A percentile compares a stretch with the other conserved stretches of the same genome.
Evolutionary conservation across 2,329 filamentous ascomycete genomes (phyloP).

Genomic region (Exophiala mesophila): DNA sequence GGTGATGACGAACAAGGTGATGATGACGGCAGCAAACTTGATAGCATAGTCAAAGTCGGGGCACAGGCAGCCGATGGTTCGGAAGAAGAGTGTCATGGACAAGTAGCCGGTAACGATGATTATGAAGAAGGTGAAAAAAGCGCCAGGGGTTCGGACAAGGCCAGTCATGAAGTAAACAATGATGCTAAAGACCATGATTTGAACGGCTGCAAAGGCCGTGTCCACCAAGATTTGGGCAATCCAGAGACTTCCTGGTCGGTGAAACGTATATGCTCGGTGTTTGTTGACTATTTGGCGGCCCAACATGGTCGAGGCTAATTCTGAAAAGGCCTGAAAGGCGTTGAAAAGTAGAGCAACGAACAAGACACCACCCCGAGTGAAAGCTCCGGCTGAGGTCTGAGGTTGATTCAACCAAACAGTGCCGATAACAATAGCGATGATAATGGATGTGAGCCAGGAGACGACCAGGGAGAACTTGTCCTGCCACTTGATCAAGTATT

Average conservation of each 20-base stretch:
- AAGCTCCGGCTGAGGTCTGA: slow-evolving; percentile 61
- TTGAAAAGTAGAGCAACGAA: slow-evolving; percentile 80
- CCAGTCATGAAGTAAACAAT: slow-evolving; percentile 78
- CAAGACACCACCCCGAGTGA: slow-evolving; percentile 74
- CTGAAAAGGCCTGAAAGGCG: slow-evolving; percentile 79
- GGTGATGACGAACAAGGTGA: slow-evolving; percentile 76
- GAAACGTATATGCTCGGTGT: slow-evolving; percentile 76
- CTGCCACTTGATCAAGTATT: slow-evolving; percentile 81
- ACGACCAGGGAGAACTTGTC: slow-evolving; percentile 73
- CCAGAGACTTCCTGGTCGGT: slow-evolving; percentile 76
- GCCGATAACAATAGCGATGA: slow-evolving; percentile 73
- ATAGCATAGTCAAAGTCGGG: slow-evolving; percentile 82
- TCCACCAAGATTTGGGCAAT: slow-evolving; percentile 69
- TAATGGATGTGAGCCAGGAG: slow-evolving; percentile 65
- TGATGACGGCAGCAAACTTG: slow-evolving; percentile 72
- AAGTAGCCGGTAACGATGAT: slow-evolving; percentile 65
- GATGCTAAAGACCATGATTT: slow-evolving; percentile 67
- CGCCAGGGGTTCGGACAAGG: slow-evolving; percentile 62
- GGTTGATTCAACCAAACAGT: slow-evolving; percentile 72
- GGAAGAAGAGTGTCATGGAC: slow-evolving; percentile 72
- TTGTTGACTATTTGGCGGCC: slow-evolving; percentile 76
- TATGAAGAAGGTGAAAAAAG: slow-evolving; percentile 73
- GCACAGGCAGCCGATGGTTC: slow-evolving; percentile 68
- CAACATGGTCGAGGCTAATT: slow-evolving; percentile 69
- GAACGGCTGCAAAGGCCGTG: slow-evolving; percentile 62